Evolutionary conservation across 2,329 filamentous ascomycete genomes (phyloP), one percentile per base, ranked within the genome.

Genomic region (Hypoxylon sp.): DNA sequence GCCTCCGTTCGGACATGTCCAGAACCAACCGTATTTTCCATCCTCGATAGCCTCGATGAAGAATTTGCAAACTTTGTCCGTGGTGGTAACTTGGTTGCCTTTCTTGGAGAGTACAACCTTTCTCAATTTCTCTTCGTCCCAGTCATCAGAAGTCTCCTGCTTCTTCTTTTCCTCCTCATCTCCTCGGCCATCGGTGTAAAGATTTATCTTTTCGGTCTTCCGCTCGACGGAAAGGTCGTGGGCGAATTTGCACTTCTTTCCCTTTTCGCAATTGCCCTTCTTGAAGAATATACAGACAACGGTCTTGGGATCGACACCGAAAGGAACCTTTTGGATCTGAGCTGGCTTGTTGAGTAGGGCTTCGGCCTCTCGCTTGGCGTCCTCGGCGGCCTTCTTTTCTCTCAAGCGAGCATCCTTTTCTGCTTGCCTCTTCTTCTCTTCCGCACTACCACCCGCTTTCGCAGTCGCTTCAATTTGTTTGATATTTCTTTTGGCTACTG

Each of bases 21-120:
- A 99, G 76, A 99, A 97, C 94, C 94, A 99, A 57, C 94, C 94
- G 67, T 99, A 99, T 75, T 97, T 99, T 66, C 91, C 90, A 69
- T 99, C 94, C 75, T 99, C 94, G 57, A 99, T 94, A 17, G 94
- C 94, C 63, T 92, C 87, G 70, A 97, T 94, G 71, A 99, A 99
- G 79, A 78, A 96, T 75, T 97, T 99, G 90, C 94, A 99, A 62
- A 99, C 94, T 76, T 97, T 99, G 70, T 99, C 94, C 35, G 94
- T 99, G 4, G 89, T 90, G 15, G 92, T 96, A 70, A 88, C 86
- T 54, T 96, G 94, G 73, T 99, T 99, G 42, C 94, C 94, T 73
- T 99, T 96, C 78, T 99, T 99, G 66, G 89, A 95, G 70, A 95
- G 65, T 16, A 99, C 91, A 25, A 99, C 94, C 47, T 87, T 88